phyloP scores from a whole-genome alignment of 495 filamentous ascomycete species.

The Xylaria curta region DNA sequence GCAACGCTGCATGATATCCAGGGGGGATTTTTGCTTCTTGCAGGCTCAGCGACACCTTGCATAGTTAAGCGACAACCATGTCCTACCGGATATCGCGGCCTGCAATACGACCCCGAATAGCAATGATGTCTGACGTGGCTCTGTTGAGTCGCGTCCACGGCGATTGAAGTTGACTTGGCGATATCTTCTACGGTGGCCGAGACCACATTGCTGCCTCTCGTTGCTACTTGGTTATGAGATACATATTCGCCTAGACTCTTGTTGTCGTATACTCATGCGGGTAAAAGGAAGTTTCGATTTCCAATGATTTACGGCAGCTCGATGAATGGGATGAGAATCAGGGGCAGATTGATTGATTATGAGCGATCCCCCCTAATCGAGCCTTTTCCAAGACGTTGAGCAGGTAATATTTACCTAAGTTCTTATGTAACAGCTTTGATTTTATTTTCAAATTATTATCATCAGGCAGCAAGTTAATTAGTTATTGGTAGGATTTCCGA shows the following conservation, averaged over 20 bases:
- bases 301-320: background rate
- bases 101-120: background rate
- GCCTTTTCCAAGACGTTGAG: background rate
- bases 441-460: background rate
- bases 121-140: background rate
- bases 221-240: background rate
- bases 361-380: background rate
- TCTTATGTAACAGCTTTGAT: background rate
- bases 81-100: background rate
- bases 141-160: background rate
- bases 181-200: background rate
- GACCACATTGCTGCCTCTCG: background rate
- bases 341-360: background rate
- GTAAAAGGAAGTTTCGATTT: background rate
- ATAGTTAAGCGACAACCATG: too few relatives aligned
- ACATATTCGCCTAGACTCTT: background rate
- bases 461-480: background rate
- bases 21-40: too few relatives aligned
- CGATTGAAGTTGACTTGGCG: background rate
- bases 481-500: background rate
- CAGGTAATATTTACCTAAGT: background rate
- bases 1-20: too few relatives aligned
- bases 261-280: background rate
- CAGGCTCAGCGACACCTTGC: too few relatives aligned
- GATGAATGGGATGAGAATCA: background rate